Base-by-base conservation (phyloP, 208 protist genomes). In the Acanthamoeba lenticulata region DNA sequence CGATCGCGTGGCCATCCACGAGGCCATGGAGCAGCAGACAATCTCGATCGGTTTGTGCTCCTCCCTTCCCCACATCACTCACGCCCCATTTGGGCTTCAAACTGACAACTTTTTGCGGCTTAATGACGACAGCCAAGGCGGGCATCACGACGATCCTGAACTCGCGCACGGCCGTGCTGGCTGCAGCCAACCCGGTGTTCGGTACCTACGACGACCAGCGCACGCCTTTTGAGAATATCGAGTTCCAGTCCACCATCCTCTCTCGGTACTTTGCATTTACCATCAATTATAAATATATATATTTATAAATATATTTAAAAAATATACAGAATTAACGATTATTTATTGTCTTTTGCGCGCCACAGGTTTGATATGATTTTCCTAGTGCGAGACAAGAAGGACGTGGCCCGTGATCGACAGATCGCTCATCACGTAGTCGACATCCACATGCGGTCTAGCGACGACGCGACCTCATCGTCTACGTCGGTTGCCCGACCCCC, bases 11-110 rank as follows among this genome's bases (percentile, higher is more conserved):
- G 99, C 99, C 13, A 99, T 99, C 94, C 99, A 99, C 97, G 99
- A 99, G 47, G 99, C 99, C 27, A 99, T 99, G 99, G 99, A 99
- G 96, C 99, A 99, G 96, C 99, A 99, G 96, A 99, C 99, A 38
- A 99, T 99, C 92, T 99, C 99, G 13, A 99, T 99, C 95, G 99
- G 99, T 72, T 99, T 99, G 97, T 93, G 93, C n/a, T 44, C 34
- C n/a, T 57, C 7, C 57, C 40, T 32, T 90, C 21, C 15, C 32
- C 21, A 17, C 17, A n/a, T 47, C 24, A 27, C 92, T 45, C 62
- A 42, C 90, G 17, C 17, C 21, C 52, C 15, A 9, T 77, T 9
- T 94, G 40, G 9, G 19, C 32, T 6, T 47, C 5, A 21, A 36
- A n/a, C 7, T 67, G n/a, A 52, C 7, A 24, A 13, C 15, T 11